These are phyloP conservation scores for Ocimum tenuiflorum DNA, from an alignment of 257 asterid genomes.

Conservation along the genomic window DNA sequence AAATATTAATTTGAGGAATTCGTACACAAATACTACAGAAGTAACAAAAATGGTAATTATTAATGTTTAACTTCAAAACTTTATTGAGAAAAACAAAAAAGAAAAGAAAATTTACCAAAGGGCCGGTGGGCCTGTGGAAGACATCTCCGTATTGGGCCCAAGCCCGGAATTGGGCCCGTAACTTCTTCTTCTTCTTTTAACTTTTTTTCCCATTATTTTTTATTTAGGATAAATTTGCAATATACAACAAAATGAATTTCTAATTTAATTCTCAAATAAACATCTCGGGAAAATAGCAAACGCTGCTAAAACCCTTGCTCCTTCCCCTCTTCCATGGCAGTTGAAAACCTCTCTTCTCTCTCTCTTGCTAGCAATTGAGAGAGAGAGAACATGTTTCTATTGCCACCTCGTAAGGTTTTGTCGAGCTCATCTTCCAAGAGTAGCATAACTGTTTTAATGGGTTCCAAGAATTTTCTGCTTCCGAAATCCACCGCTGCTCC, in stretches of 20 bases:
- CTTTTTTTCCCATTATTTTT: too few relatives aligned
- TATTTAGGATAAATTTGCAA: neutral
- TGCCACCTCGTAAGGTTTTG: slow-evolving; percentile 29
- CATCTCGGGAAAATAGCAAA: neutral
- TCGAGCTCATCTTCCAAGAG: slow-evolving; percentile 19
- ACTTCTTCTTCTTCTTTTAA: too few relatives aligned
- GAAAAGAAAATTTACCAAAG: too few relatives aligned
- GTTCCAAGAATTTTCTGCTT: slow-evolving; percentile 35
- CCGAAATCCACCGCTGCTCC: slow-evolving; percentile 25
- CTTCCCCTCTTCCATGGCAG: slow-evolving; percentile 18
- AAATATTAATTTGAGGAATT: too few relatives aligned
- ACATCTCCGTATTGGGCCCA: too few relatives aligned
- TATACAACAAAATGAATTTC: neutral
- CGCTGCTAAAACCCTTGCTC: slow-evolving; percentile 21
- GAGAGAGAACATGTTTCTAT: slow-evolving; percentile 24
- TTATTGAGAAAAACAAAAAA: too few relatives aligned
- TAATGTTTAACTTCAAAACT: too few relatives aligned
- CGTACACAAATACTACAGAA: too few relatives aligned
- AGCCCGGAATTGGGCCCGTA: too few relatives aligned
- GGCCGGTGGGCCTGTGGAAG: too few relatives aligned
- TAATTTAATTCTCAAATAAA: neutral
- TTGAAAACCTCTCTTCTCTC: neutral
- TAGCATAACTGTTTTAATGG: slow-evolving; percentile 31
- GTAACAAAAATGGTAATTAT: too few relatives aligned
- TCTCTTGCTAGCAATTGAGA: neutral